These are phyloP conservation scores for Paraconiothyrium sp. DNA, from an alignment of 2,329 filamentous ascomycete species.

Conservation along the genomic window DNA sequence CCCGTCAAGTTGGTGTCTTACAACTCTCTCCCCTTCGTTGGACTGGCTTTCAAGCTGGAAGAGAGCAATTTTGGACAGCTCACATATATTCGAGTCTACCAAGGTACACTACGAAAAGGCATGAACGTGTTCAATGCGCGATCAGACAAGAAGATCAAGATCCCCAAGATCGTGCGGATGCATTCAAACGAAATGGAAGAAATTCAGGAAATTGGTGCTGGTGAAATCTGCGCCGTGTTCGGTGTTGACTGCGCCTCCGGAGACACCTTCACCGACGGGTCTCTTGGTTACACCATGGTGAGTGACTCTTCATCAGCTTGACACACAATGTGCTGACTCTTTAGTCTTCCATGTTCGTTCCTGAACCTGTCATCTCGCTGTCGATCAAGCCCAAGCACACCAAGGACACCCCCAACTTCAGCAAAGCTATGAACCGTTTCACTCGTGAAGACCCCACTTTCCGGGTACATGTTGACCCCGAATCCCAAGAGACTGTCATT, in stretches of 20 bases:
- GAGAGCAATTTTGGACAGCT: conserved; percentile 98
- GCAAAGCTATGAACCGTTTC: conserved; percentile 98
- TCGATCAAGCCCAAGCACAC: conserved; percentile 96
- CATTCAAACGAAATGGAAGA: conserved; percentile 99
- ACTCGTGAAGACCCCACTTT: conserved; percentile 98
- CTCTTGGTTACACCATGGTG: conserved; percentile 88
- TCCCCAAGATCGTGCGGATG: conserved; percentile 98
- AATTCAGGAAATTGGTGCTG: conserved; percentile 87
- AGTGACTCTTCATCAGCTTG: conserved; percentile 18
- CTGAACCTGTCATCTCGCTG: conserved; percentile 96
- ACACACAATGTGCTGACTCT: conserved; percentile 24
- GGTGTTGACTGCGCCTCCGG: conserved; percentile 97
- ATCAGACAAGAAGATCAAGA: conserved; percentile 93
- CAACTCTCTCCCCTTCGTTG: conserved; percentile 92
- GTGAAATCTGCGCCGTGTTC: conserved; percentile 98
- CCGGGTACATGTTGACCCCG: conserved; percentile 88
- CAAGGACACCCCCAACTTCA: conserved; percentile 93
- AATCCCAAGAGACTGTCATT: conserved; percentile 97
- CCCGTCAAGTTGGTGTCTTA: conserved; percentile 90
- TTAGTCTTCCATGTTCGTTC: conserved; percentile 90
- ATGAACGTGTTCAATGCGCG: conserved; percentile 92
- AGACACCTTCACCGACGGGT: conserved; percentile 96
- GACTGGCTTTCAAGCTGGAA: conserved; percentile 97
- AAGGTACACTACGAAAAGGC: conserved; percentile 88
- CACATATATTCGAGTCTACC: conserved; percentile 98